Evolutionary conservation across 208 protist genomes (phyloP).

Genomic region (Leishmania arabica): DNA sequence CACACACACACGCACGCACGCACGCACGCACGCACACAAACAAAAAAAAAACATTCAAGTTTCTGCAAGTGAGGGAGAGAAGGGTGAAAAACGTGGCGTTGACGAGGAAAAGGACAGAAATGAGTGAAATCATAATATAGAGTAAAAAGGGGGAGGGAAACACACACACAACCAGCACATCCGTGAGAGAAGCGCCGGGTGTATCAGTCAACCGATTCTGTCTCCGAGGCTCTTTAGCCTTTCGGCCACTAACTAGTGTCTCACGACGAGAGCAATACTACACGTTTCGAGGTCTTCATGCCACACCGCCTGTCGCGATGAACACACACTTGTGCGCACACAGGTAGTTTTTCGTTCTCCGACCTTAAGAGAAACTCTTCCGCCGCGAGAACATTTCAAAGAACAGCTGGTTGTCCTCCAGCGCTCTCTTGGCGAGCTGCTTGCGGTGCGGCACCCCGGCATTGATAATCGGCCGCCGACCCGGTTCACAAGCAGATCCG

Average conservation of each 20-base stretch:
- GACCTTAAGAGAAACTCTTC: not conserved
- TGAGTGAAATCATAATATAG: not conserved
- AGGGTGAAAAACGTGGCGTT: no score
- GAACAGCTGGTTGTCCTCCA: slow-evolving; percentile 80
- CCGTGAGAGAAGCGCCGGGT: not conserved
- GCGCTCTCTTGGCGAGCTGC: slow-evolving; percentile 71
- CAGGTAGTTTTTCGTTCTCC: not conserved
- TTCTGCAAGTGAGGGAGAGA: slow-evolving; percentile 1
- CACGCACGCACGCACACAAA: not conserved
- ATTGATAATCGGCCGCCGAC: slow-evolving; percentile 39
- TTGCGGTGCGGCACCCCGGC: slow-evolving; percentile 38
- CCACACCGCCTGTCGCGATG: not conserved
- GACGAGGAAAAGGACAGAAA: not conserved
- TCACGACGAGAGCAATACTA: not conserved
- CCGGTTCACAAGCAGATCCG: not conserved
- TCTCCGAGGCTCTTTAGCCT: not conserved
- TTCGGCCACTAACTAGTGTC: not conserved
- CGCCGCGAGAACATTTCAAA: slow-evolving; percentile 19
- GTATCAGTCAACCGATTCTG: not conserved
- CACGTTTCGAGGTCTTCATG: not conserved
- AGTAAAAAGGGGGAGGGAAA: no score
- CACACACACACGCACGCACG: not conserved
- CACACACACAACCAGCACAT: no score
- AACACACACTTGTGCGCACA: not conserved
- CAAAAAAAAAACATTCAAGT: not conserved